Conservation (phyloP, 192 early-diverging fungal species). For the Coemansia sp. region DNA sequence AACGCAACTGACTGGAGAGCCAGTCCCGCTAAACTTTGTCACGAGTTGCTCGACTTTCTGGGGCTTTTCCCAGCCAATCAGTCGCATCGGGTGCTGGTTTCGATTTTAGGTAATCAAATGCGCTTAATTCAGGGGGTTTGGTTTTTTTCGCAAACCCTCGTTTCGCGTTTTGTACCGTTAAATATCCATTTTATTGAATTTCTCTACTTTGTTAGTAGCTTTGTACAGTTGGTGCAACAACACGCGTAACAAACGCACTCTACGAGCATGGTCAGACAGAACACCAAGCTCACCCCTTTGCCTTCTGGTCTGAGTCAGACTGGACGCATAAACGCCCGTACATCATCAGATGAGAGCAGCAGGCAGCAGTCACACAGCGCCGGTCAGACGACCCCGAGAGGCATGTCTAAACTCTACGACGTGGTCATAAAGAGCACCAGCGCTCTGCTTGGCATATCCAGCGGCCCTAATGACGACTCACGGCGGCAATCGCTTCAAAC, state of each 20-base stretch:
- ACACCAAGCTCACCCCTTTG: neutral
- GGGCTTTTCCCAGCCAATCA: neutral
- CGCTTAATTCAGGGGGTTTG: neutral
- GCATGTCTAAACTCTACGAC: too few species aligned
- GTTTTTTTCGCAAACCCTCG: neutral
- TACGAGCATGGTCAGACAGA: neutral
- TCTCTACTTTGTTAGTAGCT: neutral
- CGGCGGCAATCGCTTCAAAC: too few species aligned
- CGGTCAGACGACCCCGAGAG: too few species aligned
- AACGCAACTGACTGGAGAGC: slow-evolving; percentile 1
- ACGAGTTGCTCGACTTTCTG: neutral
- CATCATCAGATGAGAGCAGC: neutral
- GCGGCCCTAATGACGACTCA: too few species aligned
- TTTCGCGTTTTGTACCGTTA: neutral
- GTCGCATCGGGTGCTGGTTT: neutral
- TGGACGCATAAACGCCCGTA: neutral
- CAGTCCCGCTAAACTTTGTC: neutral
- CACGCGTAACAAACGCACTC: neutral
- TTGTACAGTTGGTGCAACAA: neutral
- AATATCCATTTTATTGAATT: neutral
- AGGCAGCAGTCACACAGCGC: neutral
- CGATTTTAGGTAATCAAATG: too few species aligned
- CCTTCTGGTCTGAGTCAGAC: neutral
- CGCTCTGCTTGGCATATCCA: too few species aligned
- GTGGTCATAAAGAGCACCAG: too few species aligned